These are phyloP conservation scores for Amanita pallidorosea DNA, from an alignment of 768 basidiomycete species.

Conservation along the genomic window DNA sequence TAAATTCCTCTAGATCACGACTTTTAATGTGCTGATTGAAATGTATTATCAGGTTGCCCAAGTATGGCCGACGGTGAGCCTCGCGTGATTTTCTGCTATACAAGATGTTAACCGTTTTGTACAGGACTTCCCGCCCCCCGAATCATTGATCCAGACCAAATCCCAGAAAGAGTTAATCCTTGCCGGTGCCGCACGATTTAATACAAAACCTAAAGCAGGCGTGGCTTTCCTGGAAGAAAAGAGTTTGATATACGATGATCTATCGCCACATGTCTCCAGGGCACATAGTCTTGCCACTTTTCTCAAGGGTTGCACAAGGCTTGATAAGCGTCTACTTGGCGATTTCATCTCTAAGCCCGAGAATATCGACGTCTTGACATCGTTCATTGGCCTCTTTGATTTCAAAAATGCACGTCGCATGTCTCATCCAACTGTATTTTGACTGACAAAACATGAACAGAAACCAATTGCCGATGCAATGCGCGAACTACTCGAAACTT, in stretches of 20 bases:
- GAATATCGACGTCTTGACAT: constrained; percentile 73
- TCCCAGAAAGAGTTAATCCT: constrained; percentile 81
- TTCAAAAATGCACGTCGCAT: constrained; percentile 63
- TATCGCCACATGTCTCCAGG: constrained; percentile 44
- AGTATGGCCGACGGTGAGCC: constrained; percentile 55
- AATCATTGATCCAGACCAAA: constrained; percentile 56
- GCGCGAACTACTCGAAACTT: constrained; percentile 87
- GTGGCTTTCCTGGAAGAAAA: constrained; percentile 89
- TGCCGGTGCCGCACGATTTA: constrained; percentile 79
- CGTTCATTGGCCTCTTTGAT: constrained; percentile 83
- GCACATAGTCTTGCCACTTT: constrained; percentile 71
- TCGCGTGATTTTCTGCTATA: background rate
- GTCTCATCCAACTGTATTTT: background rate
- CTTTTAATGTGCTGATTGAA: constrained; percentile 7
- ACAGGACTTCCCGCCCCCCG: constrained; percentile 46
- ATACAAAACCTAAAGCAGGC: constrained; percentile 85
- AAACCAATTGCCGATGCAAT: constrained; percentile 94
- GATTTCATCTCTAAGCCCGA: constrained; percentile 90
- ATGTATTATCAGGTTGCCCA: constrained; percentile 25
- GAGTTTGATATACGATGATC: constrained; percentile 69
- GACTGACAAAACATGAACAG: constrained; percentile 26
- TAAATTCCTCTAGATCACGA: constrained; percentile 8
- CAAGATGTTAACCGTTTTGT: constrained; percentile 1
- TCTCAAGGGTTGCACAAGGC: constrained; percentile 69
- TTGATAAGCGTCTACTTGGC: constrained; percentile 90